These are phyloP conservation scores for Giardia duodenalis DNA, from an alignment of 208 protist genomes.

Conservation along the genomic window DNA sequence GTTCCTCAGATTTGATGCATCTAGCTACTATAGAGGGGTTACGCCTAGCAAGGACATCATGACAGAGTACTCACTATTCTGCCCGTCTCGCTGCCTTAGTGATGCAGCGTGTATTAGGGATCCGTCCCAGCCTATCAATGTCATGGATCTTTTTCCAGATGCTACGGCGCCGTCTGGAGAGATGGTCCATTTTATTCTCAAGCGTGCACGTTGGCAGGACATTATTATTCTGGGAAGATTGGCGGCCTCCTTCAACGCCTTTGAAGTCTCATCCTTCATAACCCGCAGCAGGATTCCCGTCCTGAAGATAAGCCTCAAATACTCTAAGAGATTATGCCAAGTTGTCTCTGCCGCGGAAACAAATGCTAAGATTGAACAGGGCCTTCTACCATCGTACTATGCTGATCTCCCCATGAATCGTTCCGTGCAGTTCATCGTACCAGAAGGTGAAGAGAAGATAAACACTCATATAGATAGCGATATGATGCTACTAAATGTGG, in stretches of 20 bases:
- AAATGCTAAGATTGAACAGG: not conserved
- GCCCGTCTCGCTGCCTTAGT: no score
- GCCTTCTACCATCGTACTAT: not conserved
- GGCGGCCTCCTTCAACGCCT: not conserved
- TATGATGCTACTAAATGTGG: not conserved
- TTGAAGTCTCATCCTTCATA: not conserved
- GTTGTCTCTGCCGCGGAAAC: not conserved
- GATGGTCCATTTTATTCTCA: not conserved
- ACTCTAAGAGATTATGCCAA: not conserved
- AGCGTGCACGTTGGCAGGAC: not conserved
- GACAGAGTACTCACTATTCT: no score
- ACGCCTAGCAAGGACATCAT: not conserved
- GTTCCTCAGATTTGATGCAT: not conserved
- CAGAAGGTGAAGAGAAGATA: not conserved
- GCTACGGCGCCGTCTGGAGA: not conserved
- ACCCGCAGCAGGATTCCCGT: not conserved
- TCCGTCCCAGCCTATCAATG: no score
- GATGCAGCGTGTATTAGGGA: no score
- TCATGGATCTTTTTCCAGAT: not conserved
- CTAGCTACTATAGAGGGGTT: not conserved
- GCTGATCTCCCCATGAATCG: no score
- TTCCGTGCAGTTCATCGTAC: not conserved
- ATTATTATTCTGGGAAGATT: not conserved
- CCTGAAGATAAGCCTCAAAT: not conserved
- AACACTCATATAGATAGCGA: not conserved